These are phyloP conservation scores for Kuraishia floccosa DNA, from an alignment of 805 yeast species.

Conservation along the genomic window DNA sequence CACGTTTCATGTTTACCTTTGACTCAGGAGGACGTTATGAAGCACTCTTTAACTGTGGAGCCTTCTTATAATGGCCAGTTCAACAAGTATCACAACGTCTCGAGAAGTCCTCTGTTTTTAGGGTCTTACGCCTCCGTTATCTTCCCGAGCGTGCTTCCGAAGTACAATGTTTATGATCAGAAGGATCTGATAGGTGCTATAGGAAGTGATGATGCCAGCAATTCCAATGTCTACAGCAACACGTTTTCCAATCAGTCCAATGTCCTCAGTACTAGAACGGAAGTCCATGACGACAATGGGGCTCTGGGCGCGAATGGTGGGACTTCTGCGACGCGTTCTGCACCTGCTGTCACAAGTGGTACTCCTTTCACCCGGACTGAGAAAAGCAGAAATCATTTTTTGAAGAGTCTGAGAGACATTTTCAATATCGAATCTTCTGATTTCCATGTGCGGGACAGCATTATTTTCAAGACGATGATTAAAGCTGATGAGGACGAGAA, in stretches of 20 bases:
- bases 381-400: slow-evolving; percentile 30
- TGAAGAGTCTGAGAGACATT: slow-evolving; percentile 48
- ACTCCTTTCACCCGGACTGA: slow-evolving; percentile 1
- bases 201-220: slow-evolving; percentile 21
- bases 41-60: slow-evolving; percentile 50
- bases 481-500: background rate
- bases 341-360: background rate
- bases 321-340: background rate
- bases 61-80: slow-evolving; percentile 41
- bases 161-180: slow-evolving; percentile 46
- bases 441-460: slow-evolving; percentile 40
- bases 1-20: slow-evolving; percentile 29
- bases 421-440: slow-evolving; percentile 50
- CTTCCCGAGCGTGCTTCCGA: slow-evolving; percentile 46
- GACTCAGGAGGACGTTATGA: slow-evolving; percentile 46
- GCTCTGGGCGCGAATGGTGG: background rate
- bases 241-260: slow-evolving; percentile 7
- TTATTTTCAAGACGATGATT: slow-evolving; percentile 44
- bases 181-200: slow-evolving; percentile 42
- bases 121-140: slow-evolving; percentile 59
- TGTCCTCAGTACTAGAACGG: slow-evolving; percentile 5
- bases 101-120: slow-evolving; percentile 43
- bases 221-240: slow-evolving; percentile 6
- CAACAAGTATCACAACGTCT: slow-evolving; percentile 26
- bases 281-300: background rate